phyloP scores from a whole-genome alignment of 345 rosid species.

The Aquilaria sinensis region DNA sequence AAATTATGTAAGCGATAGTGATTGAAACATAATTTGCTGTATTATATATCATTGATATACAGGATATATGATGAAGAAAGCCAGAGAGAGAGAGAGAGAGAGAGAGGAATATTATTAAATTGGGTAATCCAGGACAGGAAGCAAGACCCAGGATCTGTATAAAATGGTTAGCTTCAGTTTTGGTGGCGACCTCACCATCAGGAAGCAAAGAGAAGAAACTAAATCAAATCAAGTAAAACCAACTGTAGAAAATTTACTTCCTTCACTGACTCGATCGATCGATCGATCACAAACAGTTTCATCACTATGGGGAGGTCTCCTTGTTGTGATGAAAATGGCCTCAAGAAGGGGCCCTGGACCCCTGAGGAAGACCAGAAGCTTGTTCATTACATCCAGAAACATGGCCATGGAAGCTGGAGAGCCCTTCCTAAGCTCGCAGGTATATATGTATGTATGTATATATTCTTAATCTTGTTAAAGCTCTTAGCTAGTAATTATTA shows the following conservation, averaged over 20 bases:
- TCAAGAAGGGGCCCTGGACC: slow-evolving; percentile 66
- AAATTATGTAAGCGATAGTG: no score
- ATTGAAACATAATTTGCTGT: no score
- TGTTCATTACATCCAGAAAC: slow-evolving; percentile 36
- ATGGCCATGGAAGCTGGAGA: slow-evolving; percentile 69
- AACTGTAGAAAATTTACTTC: background rate
- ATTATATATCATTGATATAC: no score
- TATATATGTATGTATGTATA: background rate
- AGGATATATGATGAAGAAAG: no score
- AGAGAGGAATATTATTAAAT: background rate
- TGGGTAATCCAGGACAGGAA: slow-evolving; percentile 6
- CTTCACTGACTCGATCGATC: no score
- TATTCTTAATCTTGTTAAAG: background rate
- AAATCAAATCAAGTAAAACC: background rate
- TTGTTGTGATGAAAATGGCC: slow-evolving; percentile 52
- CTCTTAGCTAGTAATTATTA: background rate
- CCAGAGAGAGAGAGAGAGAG: no score
- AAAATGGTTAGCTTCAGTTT: slow-evolving; percentile 21
- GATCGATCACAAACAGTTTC: no score
- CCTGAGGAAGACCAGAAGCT: slow-evolving; percentile 59
- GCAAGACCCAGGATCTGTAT: slow-evolving; percentile 17
- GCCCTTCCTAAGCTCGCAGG: slow-evolving; percentile 69
- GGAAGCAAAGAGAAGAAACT: slow-evolving; percentile 12
- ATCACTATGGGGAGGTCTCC: slow-evolving; percentile 46
- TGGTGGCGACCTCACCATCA: slow-evolving; percentile 5